A percentile compares a stretch with the other conserved stretches of the same genome.
Conservation (phyloP, 768 basidiomycete species). For the Collybia nuda region DNA sequence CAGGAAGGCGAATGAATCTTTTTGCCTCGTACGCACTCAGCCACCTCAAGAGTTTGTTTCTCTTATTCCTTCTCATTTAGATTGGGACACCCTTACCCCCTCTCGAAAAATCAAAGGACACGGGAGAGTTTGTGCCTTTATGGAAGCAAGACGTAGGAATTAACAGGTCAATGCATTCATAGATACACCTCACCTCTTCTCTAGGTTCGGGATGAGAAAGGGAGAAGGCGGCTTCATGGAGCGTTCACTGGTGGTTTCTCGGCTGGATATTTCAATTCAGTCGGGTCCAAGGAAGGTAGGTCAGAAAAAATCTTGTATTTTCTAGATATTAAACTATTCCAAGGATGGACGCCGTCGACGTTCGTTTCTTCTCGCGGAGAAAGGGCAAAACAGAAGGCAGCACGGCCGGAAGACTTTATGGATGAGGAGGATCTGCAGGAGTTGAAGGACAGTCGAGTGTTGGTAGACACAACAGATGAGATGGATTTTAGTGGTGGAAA, state of each 20-base stretch:
- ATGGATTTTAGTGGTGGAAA: slow-evolving; percentile 67
- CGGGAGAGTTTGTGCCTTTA: slow-evolving; percentile 91
- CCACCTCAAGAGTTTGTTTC: neutral
- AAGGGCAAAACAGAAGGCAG: slow-evolving; percentile 60
- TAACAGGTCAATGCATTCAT: slow-evolving; percentile 5
- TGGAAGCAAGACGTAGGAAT: slow-evolving; percentile 93
- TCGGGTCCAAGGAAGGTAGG: slow-evolving; percentile 92
- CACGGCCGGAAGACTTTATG: slow-evolving; percentile 94
- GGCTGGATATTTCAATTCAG: slow-evolving; percentile 95
- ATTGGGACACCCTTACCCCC: slow-evolving; percentile 95
- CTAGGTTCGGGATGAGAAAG: slow-evolving; percentile 91
- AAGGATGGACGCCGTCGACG: slow-evolving; percentile 93
- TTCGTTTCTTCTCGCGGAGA: slow-evolving; percentile 88
- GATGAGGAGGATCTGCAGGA: slow-evolving; percentile 96
- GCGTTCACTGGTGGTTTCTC: slow-evolving; percentile 99
- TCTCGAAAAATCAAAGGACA: slow-evolving; percentile 91
- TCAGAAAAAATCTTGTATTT: neutral
- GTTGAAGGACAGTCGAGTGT: slow-evolving; percentile 64
- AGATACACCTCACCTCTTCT: slow-evolving; percentile 6
- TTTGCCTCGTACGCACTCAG: slow-evolving; percentile 14
- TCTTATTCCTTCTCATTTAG: slow-evolving; percentile 33
- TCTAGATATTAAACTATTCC: slow-evolving; percentile 2
- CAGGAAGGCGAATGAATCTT: slow-evolving; percentile 15
- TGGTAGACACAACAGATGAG: slow-evolving; percentile 81
- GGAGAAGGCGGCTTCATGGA: slow-evolving; percentile 90